These are phyloP conservation scores for Syzygium grande DNA, from an alignment of 345 rosid genomes.

Conservation along the genomic window DNA sequence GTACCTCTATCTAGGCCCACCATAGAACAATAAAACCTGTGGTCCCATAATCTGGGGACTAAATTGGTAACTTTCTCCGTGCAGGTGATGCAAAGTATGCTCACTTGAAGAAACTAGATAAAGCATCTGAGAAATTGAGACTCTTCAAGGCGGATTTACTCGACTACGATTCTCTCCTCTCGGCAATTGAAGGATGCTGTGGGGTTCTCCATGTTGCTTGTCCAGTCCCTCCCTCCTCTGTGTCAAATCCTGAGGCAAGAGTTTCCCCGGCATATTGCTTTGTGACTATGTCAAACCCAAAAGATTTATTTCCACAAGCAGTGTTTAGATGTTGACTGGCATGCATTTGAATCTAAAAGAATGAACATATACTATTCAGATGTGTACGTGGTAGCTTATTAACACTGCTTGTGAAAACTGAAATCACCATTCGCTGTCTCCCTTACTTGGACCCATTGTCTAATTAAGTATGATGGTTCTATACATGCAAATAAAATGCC, in stretches of 20 bases:
- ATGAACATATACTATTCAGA: not conserved
- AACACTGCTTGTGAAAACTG: not conserved
- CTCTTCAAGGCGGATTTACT: conserved; percentile 27
- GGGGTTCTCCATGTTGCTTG: conserved; percentile 26
- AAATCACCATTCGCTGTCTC: not conserved
- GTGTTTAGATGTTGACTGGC: not conserved
- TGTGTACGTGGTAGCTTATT: not conserved
- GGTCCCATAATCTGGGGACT: not conserved
- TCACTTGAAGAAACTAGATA: conserved; percentile 14
- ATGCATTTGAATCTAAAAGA: not conserved
- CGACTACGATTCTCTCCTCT: conserved; percentile 12
- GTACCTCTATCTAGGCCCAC: not conserved
- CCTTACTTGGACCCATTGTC: not conserved
- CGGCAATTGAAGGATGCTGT: conserved; percentile 18
- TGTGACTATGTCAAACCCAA: not conserved
- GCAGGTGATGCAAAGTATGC: conserved; percentile 17
- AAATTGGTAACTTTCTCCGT: not conserved
- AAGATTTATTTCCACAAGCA: not conserved
- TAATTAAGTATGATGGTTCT: not conserved
- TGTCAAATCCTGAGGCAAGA: conserved; percentile 11
- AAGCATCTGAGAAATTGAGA: conserved; percentile 21
- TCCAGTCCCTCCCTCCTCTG: conserved; percentile 11
- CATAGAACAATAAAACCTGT: not conserved
- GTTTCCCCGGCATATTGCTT: not conserved
- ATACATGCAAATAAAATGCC: not conserved